Conservation (phyloP, 1,284 basidiomycete species). For the Apiotrichum gamsii region DNA sequence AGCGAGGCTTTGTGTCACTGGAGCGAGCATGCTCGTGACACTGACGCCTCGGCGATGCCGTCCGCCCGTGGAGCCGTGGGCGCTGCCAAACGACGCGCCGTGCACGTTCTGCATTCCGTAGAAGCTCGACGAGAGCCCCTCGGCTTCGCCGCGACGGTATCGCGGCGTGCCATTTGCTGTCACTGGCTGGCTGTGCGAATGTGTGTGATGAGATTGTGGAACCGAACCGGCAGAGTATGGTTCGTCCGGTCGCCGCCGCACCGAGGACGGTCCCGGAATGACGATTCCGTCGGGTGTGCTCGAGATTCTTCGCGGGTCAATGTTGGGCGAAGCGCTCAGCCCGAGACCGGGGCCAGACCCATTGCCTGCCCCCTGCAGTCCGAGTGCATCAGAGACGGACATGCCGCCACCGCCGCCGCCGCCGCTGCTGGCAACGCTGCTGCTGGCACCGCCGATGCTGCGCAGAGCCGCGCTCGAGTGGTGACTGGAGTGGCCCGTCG, state of each 20-base stretch:
- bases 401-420: no score
- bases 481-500: constrained; percentile 1
- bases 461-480: background rate
- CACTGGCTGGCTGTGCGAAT: constrained; percentile 1
- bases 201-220: background rate
- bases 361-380: no score
- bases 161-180: constrained; percentile 4
- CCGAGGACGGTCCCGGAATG: background rate
- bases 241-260: no score
- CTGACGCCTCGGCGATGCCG: constrained; percentile 6
- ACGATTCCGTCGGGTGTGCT: constrained; percentile 3
- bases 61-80: background rate
- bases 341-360: no score
- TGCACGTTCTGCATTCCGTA: no score
- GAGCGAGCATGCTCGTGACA: constrained; percentile 6
- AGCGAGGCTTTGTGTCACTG: background rate
- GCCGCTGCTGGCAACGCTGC: no score
- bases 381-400: no score
- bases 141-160: background rate
- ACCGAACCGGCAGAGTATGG: no score
- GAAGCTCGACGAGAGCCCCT: no score
- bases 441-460: background rate
- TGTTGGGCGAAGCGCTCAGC: background rate
- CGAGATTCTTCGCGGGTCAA: constrained; percentile 11
- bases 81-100: background rate